Conservation (phyloP, 2,329 filamentous ascomycete genomes). For the Cladosporium sp. region DNA sequence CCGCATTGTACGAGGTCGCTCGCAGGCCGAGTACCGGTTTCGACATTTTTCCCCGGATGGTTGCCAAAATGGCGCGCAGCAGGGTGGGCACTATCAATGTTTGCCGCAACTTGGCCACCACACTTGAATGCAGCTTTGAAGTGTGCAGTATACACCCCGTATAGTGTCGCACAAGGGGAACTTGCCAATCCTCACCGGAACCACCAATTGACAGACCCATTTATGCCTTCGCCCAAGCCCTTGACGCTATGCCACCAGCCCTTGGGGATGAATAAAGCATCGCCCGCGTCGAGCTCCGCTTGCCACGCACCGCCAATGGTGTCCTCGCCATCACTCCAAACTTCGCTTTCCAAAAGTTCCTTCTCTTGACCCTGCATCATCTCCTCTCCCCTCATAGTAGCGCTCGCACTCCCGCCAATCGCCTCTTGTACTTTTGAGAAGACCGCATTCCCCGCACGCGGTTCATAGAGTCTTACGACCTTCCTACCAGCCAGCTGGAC, state of each 20-base stretch:
- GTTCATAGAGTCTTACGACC: constrained; percentile 68
- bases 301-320: constrained; percentile 27
- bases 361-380: constrained; percentile 88
- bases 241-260: constrained; percentile 87
- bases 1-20: too few relatives aligned
- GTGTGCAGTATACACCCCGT: background rate
- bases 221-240: constrained; percentile 60
- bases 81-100: too few relatives aligned
- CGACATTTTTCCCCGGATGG: too few relatives aligned
- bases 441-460: constrained; percentile 61
- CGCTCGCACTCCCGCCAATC: constrained; percentile 41
- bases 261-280: constrained; percentile 75
- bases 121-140: too few relatives aligned
- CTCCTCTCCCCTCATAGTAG: constrained; percentile 70
- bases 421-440: constrained; percentile 57
- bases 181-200: constrained; percentile 56
- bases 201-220: constrained; percentile 76
- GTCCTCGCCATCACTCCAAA: constrained; percentile 60
- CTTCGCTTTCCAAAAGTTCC: constrained; percentile 61
- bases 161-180: too few relatives aligned
- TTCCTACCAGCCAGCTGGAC: constrained; percentile 78
- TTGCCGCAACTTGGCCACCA: too few relatives aligned
- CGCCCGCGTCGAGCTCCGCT: constrained; percentile 59
- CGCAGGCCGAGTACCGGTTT: too few relatives aligned
- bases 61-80: too few relatives aligned